Evolutionary conservation across 176 grass and related monocot species (phyloP).

Genomic region (Oryza rufipogon): DNA sequence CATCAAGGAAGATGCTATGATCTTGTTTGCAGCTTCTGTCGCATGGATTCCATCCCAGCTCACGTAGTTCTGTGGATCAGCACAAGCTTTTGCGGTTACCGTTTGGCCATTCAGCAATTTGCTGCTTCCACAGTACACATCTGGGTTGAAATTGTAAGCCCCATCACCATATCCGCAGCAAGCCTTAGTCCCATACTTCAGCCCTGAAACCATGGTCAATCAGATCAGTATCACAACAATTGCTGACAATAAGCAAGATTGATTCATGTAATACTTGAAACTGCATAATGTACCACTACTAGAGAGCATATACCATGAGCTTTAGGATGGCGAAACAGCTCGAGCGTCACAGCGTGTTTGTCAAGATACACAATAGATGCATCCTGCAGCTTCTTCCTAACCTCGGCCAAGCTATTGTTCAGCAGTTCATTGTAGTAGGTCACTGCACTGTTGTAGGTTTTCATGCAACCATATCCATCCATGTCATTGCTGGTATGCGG

Average conservation of each 20-base stretch:
- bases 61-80: conserved; percentile 60
- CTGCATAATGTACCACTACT: not conserved
- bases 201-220: conserved; percentile 46
- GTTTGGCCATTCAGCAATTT: conserved; percentile 50
- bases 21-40: conserved; percentile 67
- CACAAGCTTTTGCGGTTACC: conserved; percentile 46
- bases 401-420: conserved; percentile 41
- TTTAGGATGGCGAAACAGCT: conserved; percentile 61
- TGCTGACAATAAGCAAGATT: not conserved
- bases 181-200: conserved; percentile 56
- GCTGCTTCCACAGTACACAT: conserved; percentile 60
- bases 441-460: conserved; percentile 51
- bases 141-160: conserved; percentile 56
- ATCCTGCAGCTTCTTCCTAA: conserved; percentile 36
- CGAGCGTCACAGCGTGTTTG: conserved; percentile 50
- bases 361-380: conserved; percentile 49
- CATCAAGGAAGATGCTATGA: conserved; percentile 47
- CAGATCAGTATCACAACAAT: not conserved
- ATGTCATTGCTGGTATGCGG: conserved; percentile 41
- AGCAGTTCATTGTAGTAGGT: conserved; percentile 63
- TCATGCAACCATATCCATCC: conserved; percentile 67
- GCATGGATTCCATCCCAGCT: conserved; percentile 91
- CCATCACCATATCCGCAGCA: conserved; percentile 70
- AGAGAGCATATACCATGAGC: conserved; percentile 51
- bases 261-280: not conserved